Percentiles rank a stretch among this genome's conserved stretches.
phyloP scores from a whole-genome alignment of 805 yeast species.

The Wickerhamomyces canadensis region DNA sequence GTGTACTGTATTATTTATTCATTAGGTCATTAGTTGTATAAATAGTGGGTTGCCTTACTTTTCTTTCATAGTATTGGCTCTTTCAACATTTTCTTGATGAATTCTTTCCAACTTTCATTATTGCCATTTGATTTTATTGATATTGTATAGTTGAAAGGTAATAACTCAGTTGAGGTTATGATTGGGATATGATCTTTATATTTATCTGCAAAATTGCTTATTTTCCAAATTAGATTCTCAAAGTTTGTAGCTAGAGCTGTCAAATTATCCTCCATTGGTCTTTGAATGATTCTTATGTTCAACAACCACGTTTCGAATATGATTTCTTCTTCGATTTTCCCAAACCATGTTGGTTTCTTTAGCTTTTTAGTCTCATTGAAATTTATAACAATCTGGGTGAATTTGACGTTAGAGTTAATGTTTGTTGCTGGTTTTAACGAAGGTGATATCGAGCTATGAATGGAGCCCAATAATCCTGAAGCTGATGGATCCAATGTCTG shows the following conservation, averaged over 20 bases:
- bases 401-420: constrained; percentile 18
- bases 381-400: constrained; percentile 31
- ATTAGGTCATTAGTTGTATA: no score
- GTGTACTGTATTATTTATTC: no score
- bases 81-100: constrained; percentile 38
- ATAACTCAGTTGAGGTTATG: constrained; percentile 55
- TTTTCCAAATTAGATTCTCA: constrained; percentile 33
- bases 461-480: constrained; percentile 7
- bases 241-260: constrained; percentile 35
- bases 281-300: constrained; percentile 40
- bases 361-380: constrained; percentile 35
- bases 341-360: constrained; percentile 54
- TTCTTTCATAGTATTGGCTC: constrained; percentile 11
- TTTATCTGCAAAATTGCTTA: constrained; percentile 47
- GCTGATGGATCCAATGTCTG: constrained; percentile 1
- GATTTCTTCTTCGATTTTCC: constrained; percentile 33
- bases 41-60: no score
- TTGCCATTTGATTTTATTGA: constrained; percentile 22
- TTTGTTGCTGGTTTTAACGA: constrained; percentile 11
- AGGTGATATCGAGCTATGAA: constrained; percentile 4
- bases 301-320: constrained; percentile 74
- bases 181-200: constrained; percentile 71
- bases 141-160: constrained; percentile 59
- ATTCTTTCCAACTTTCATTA: constrained; percentile 25
- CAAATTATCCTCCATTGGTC: constrained; percentile 8